These are phyloP conservation scores for Pyrenophora teres DNA, from an alignment of 2,329 filamentous ascomycete species.

Conservation along the genomic window DNA sequence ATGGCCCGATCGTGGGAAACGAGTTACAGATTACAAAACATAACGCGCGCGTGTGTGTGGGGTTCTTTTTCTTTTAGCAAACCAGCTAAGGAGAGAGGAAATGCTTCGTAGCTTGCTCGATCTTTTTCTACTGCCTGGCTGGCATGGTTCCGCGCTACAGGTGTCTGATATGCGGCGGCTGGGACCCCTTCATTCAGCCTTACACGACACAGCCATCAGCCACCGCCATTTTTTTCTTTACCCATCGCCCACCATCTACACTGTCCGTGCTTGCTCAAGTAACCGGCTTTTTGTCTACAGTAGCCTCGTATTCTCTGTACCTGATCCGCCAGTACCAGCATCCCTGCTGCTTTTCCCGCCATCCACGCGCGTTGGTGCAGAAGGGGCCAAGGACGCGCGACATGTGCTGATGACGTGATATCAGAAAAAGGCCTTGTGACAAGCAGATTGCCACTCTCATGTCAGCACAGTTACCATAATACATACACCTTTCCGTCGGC, in stretches of 20 bases:
- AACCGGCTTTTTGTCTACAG: not conserved
- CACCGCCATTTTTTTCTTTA: conserved; percentile 4
- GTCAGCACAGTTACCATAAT: not conserved
- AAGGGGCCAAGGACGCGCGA: too few relatives aligned
- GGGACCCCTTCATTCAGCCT: conserved; percentile 15
- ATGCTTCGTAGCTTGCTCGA: not conserved
- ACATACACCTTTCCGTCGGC: not conserved
- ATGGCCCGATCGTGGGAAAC: not conserved
- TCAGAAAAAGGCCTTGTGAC: not conserved
- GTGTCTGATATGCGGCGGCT: conserved; percentile 11
- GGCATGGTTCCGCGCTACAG: conserved; percentile 6
- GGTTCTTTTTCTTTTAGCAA: not conserved
- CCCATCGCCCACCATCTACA: not conserved
- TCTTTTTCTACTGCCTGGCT: not conserved
- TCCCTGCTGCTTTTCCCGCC: not conserved
- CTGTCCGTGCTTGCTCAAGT: not conserved
- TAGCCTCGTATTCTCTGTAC: not conserved
- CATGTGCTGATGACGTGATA: not conserved
- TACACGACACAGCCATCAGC: conserved; percentile 12
- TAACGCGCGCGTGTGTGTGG: too few relatives aligned
- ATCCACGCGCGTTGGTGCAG: too few relatives aligned
- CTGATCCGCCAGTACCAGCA: not conserved
- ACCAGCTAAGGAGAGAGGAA: not conserved
- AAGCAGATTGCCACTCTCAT: not conserved
- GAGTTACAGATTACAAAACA: not conserved